These are phyloP conservation scores for Trichoderma cornu-damae DNA, from an alignment of 2,329 filamentous ascomycete genomes.

Conservation along the genomic window DNA sequence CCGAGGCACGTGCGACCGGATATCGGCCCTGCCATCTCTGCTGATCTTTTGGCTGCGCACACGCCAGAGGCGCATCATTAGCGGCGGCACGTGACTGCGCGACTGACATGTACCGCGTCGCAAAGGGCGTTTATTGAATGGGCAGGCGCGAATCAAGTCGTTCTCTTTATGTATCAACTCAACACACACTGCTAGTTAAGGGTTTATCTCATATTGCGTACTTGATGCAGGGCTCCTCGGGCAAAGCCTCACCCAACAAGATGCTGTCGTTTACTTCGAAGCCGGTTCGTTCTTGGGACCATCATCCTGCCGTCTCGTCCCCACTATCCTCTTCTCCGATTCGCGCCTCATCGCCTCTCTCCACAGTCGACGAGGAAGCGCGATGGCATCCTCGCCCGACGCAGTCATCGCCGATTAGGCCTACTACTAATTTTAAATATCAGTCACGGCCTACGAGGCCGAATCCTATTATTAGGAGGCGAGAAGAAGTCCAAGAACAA, in stretches of 20 bases:
- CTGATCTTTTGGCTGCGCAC: not conserved
- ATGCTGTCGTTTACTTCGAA: conserved; percentile 42
- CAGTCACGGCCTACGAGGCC: conserved; percentile 52
- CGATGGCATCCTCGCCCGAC: conserved; percentile 36
- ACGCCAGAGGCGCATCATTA: conserved; percentile 6
- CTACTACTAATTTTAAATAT: conserved; percentile 46
- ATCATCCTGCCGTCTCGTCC: conserved; percentile 48
- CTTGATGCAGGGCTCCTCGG: conserved; percentile 34
- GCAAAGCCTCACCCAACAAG: conserved; percentile 24
- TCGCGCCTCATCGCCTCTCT: conserved; percentile 46
- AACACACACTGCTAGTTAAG: too few species aligned
- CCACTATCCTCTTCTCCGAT: conserved; percentile 57
- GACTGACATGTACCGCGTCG: conserved; percentile 14
- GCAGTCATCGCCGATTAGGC: conserved; percentile 43
- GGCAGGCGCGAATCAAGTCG: not conserved
- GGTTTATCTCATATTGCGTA: not conserved
- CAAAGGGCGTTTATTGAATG: conserved; percentile 11
- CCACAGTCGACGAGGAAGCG: conserved; percentile 40
- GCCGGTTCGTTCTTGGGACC: conserved; percentile 42
- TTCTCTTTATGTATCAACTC: too few species aligned
- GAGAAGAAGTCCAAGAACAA: conserved; percentile 58
- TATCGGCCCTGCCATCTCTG: conserved; percentile 8
- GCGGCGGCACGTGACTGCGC: conserved; percentile 13
- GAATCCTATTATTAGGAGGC: conserved; percentile 57
- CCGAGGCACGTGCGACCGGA: conserved; percentile 5